phyloP scores from a whole-genome alignment of 495 filamentous ascomycete species.

The Penicillium soppii region DNA sequence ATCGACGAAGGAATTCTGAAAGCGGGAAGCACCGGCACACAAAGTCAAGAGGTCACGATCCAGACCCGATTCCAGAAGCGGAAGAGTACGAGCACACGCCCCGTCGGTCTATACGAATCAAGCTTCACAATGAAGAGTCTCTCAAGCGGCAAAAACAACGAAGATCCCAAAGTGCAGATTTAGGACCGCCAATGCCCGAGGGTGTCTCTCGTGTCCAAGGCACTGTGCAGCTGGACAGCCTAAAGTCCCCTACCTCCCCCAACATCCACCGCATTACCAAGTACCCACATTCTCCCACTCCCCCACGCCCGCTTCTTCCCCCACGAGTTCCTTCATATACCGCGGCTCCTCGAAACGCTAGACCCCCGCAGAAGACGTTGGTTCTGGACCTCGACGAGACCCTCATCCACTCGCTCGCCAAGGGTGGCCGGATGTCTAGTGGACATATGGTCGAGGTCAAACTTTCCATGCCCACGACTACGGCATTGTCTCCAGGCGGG shows the following conservation, averaged over 20 bases:
- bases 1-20: slow-evolving; percentile 31
- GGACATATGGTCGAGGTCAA: slow-evolving; percentile 99
- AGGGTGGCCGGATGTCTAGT: slow-evolving; percentile 91
- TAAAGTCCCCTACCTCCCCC: slow-evolving; percentile 90
- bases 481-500: slow-evolving; percentile 59
- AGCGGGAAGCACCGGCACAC: slow-evolving; percentile 36
- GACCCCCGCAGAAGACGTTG: slow-evolving; percentile 76
- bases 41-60: slow-evolving; percentile 52
- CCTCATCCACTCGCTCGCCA: slow-evolving; percentile 94
- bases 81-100: slow-evolving; percentile 51
- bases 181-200: slow-evolving; percentile 30
- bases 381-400: slow-evolving; percentile 97
- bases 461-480: slow-evolving; percentile 62
- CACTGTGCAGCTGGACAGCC: slow-evolving; percentile 37
- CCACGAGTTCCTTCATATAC: slow-evolving; percentile 81
- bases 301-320: slow-evolving; percentile 86
- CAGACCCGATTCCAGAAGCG: slow-evolving; percentile 45
- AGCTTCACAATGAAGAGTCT: slow-evolving; percentile 79
- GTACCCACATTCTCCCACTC: slow-evolving; percentile 85
- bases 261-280: slow-evolving; percentile 69
- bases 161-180: slow-evolving; percentile 35
- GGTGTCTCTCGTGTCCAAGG: slow-evolving; percentile 30
- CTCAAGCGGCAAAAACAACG: slow-evolving; percentile 53
- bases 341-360: slow-evolving; percentile 43
- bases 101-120: slow-evolving; percentile 85